Base-by-base conservation (phyloP, 768 basidiomycete genomes). In the Auriculariales sp. region DNA sequence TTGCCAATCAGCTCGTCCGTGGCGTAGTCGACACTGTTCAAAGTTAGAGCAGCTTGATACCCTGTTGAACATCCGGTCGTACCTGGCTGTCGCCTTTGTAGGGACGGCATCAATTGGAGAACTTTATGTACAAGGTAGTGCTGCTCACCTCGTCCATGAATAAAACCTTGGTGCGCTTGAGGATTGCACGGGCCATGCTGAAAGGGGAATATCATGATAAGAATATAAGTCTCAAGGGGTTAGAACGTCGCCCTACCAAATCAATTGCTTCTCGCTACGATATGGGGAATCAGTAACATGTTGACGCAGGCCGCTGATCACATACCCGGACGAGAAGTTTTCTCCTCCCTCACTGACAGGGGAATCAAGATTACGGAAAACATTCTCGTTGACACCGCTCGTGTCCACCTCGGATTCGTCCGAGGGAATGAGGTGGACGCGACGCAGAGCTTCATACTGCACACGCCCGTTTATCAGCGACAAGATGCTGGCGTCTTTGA, bases 1-100 rank as follows among this genome's bases (percentile, higher is more conserved):
- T 82, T 82, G 31, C 81, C 72, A 56, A 88, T 92, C 3, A 91
- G 70, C 58, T 90, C 87, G 60, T 93, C 89, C 0, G 90, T 91
- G 19, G 86, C 86, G 61, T 90, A 86, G 60, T 88, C 85, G 44
- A 87, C 86, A 53, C 74, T 77, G 32, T 30, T 45, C 5, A 33
- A 27, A 12, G n/a, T 35, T 10, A 48, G 12, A 7, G 24, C 45
- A 14, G 12, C 3, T 19, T 47, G 5, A 47, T n/a, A n/a, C n/a
- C n/a, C n/a, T n/a, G n/a, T n/a, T 9, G 31, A 32, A 15, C 9
- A 32, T 7, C 9, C 9, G 31, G 7, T 32, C 31, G 7, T 32
- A 32, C 31, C 31, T 32, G 31, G 31, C 31, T 32, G 31, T 32
- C 9, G 31, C 31, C 31, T 32, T 7, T 32, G 7, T 15, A 15